Evolutionary conservation across 129 eudicot species (phyloP).

Genomic region (Flaveria robusta): DNA sequence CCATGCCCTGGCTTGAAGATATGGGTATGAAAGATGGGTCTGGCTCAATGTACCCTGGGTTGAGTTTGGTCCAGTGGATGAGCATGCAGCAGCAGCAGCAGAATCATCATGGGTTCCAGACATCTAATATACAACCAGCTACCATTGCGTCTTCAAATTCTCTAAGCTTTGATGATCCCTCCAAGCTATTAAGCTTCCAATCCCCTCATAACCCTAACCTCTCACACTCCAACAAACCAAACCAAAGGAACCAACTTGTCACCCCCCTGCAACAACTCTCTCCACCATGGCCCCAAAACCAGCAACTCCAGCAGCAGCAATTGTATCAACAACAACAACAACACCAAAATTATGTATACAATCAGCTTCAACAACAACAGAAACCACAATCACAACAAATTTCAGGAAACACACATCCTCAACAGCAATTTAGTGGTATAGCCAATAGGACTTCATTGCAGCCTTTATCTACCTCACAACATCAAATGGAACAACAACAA

Average conservation of each 20-base stretch:
- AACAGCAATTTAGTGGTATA: conserved; percentile 41
- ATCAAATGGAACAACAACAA: conserved; percentile 67
- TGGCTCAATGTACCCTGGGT: conserved; percentile 71
- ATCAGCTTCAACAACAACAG: conserved; percentile 55
- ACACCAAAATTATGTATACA: conserved; percentile 42
- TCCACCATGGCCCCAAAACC: conserved; percentile 47
- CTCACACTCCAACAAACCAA: conserved; percentile 38
- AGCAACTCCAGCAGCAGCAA: conserved; percentile 47
- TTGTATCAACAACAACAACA: conserved; percentile 39
- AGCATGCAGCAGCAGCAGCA: conserved; percentile 91
- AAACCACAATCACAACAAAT: conserved; percentile 31
- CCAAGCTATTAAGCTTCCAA: conserved; percentile 85
- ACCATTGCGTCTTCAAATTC: conserved; percentile 6
- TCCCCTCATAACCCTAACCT: conserved; percentile 37
- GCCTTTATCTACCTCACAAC: conserved; percentile 47
- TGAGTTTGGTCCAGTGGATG: conserved; percentile 95
- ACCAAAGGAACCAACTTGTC: conserved; percentile 46
- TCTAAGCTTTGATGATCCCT: conserved; percentile 63
- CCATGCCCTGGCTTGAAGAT: conserved; percentile 92
- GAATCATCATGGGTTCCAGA: conserved; percentile 41
- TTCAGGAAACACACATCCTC: conserved; percentile 50
- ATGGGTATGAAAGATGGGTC: conserved; percentile 68
- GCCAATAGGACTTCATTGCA: conserved; percentile 39
- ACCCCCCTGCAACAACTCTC: conserved; percentile 35
- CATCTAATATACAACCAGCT: conserved; percentile 21